Percentiles rank a stretch among this genome's conserved stretches.
Evolutionary conservation across 2,329 filamentous ascomycete genomes (phyloP).

Genomic region (Gremmenia infestans): DNA sequence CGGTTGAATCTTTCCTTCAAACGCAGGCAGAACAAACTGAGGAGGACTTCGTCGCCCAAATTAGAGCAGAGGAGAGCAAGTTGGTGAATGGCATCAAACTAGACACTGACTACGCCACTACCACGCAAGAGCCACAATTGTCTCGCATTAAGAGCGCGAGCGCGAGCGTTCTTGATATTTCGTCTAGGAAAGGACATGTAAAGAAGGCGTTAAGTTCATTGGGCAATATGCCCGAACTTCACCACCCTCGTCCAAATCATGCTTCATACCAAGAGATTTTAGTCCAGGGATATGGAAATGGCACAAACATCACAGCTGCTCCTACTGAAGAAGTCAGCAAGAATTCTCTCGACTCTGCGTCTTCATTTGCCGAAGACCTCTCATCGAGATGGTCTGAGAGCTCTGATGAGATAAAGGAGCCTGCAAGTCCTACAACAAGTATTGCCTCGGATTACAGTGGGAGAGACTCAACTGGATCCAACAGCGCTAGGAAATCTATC

Average conservation of each 20-base stretch:
- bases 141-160: constrained; percentile 12
- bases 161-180: constrained; percentile 17
- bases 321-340: constrained; percentile 3
- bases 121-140: constrained; percentile 19
- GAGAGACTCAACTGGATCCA: constrained; percentile 8
- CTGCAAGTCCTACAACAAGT: constrained; percentile 12
- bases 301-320: constrained; percentile 31
- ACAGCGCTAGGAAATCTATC: constrained; percentile 12
- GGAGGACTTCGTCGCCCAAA: constrained; percentile 2
- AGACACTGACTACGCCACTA: constrained; percentile 51
- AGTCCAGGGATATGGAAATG: constrained; percentile 50
- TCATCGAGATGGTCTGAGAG: constrained; percentile 23
- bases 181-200: constrained; percentile 23
- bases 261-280: constrained; percentile 46
- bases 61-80: neutral
- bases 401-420: constrained; percentile 10
- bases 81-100: constrained; percentile 38
- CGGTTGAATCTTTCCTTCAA: constrained; percentile 14
- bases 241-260: constrained; percentile 23
- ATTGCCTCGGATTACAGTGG: constrained; percentile 7
- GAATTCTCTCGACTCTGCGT: constrained; percentile 11
- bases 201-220: constrained; percentile 29
- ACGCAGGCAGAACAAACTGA: constrained; percentile 20
- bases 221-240: constrained; percentile 23
- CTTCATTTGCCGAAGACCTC: constrained; percentile 11